Evolutionary conservation across 2,329 filamentous ascomycete genomes (phyloP).

Genomic region (Phyllosticta citriasiana): DNA sequence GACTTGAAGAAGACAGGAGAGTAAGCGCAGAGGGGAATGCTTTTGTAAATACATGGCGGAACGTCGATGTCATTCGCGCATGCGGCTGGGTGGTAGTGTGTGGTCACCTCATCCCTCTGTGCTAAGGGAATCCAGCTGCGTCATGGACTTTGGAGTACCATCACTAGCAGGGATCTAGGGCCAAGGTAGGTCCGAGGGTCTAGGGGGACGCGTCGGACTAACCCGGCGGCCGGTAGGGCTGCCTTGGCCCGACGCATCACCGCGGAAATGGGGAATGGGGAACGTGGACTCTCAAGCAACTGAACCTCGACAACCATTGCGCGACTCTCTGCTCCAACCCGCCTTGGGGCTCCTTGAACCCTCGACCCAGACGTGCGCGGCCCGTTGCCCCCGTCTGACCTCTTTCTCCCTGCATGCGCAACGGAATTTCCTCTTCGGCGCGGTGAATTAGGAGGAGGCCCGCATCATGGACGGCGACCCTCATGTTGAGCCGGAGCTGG

Average conservation of each 20-base stretch:
- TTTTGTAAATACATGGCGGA: not conserved
- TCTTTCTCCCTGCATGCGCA: conserved; percentile 7
- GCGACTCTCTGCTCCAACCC: not conserved
- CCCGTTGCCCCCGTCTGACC: not conserved
- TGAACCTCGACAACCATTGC: not conserved
- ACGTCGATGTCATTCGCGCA: not conserved
- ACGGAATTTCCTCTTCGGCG: not conserved
- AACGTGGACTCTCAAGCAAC: conserved; percentile 2
- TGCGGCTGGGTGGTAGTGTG: not conserved
- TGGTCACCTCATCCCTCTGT: not conserved
- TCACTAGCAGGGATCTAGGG: not conserved
- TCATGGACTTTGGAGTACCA: not conserved
- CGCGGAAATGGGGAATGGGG: conserved; percentile 3
- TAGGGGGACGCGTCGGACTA: not conserved
- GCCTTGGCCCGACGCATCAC: not conserved
- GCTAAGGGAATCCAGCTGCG: not conserved
- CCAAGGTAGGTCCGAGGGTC: not conserved
- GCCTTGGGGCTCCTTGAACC: not conserved
- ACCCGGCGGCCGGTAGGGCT: conserved; percentile 7
- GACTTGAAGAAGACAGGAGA: not conserved
- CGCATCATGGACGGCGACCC: conserved; percentile 60
- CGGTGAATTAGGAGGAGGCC: conserved; percentile 7
- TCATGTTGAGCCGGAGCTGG: conserved; percentile 56
- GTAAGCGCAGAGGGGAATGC: not conserved
- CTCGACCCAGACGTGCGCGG: not conserved